Evolutionary conservation across 2,329 filamentous ascomycete species (phyloP).

Genomic region (Podosphaera leucotricha): DNA sequence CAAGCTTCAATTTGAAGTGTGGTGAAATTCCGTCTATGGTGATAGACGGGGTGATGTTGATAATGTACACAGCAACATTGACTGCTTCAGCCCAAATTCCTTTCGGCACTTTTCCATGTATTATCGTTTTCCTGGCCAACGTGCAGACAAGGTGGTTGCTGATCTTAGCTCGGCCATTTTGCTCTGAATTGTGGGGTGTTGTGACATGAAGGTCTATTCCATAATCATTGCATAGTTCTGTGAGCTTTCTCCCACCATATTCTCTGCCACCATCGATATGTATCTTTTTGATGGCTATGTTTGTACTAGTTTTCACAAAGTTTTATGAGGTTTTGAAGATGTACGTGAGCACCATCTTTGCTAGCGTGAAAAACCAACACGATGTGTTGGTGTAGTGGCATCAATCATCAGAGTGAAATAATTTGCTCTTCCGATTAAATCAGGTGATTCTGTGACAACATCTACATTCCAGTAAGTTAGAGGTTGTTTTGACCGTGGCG

Average conservation of each 20-base stretch:
- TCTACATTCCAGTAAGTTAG: not conserved
- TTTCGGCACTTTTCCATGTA: not conserved
- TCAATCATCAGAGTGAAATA: constrained; percentile 1
- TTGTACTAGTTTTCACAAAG: not conserved
- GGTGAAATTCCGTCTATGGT: not conserved
- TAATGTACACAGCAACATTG: not conserved
- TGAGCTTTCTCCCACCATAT: not conserved
- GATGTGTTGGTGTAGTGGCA: not conserved
- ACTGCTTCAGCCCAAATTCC: not conserved
- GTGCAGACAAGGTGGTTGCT: not conserved
- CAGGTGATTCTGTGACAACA: not conserved
- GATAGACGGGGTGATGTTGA: not conserved
- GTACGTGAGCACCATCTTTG: not conserved
- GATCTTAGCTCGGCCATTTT: not conserved
- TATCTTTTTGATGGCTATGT: not conserved
- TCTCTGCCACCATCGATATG: not conserved
- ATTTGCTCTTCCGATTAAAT: not conserved
- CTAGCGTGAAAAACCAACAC: not conserved
- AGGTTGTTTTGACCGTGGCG: not conserved
- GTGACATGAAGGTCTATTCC: not conserved
- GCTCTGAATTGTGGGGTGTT: constrained; percentile 1
- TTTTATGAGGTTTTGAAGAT: not conserved
- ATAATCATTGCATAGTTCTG: not conserved
- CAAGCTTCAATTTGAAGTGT: not conserved
- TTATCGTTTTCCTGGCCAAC: not conserved